Base-by-base conservation (phyloP, 257 asterid genomes). In the Capsicum rhomboideum region DNA sequence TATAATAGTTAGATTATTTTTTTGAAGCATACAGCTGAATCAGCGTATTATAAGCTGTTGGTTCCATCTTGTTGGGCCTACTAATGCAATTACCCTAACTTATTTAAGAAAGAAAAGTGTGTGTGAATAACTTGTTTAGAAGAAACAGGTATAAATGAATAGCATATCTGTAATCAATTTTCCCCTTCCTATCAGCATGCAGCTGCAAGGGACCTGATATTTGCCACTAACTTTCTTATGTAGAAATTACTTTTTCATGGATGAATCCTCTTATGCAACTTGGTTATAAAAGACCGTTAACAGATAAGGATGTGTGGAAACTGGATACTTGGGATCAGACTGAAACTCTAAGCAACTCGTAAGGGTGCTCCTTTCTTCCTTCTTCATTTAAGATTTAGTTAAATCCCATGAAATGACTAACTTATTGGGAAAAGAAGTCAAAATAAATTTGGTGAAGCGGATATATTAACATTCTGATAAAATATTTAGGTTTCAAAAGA, bases 301-400 rank as follows among this genome's bases (percentile, higher is more conserved):
- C 97, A 9, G 98, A 94, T 86, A 96, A 91, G 90, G 99, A 96
- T 93, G 93, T 96, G 17, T 96, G 99, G 99, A 90, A 92, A 86
- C 95, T 96, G 83, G 99, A 96, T 88, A 88, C 91, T 44, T 96
- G 99, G 99, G 99, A 96, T 85, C 89, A 78, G 86, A 94, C 99
- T 50, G 98, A 94, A 88, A 92, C 97, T 84, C 98, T 96, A 52
- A 89, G 90, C 80, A 90, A 86, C 71, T 88, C 86, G 99, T 96
- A 90, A 80, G 95, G 81, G 84, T 85, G 42, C 79, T 82, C 67
- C 85, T 79, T 74, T 67, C 64, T 9, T 8, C 26, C 20, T 42
- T 79, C 42, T 5, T 12, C 10, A 64, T 64, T 64, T 64, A 64
- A 12, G 72, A 64, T 28, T 28, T 64, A 64, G 2, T 28, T 64